phyloP scores from a whole-genome alignment of 139 green algal species.

The Coelastrella sp. region DNA sequence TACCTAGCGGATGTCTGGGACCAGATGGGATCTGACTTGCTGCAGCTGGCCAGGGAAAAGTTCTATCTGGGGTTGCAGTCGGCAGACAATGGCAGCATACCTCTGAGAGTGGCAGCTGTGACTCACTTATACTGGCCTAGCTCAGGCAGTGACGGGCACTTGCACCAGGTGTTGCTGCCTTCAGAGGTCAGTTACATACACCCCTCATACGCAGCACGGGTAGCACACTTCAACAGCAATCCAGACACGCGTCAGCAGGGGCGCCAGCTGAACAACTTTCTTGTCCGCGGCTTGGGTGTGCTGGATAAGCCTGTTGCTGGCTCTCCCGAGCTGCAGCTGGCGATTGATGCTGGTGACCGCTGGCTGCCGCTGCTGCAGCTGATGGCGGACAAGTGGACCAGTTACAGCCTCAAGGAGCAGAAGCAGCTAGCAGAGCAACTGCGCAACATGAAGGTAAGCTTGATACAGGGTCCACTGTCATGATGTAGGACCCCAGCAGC shows the following conservation, averaged over 20 bases:
- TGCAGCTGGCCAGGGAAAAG: neutral
- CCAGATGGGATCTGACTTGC: neutral
- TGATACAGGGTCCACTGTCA: neutral
- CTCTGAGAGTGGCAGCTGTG: neutral
- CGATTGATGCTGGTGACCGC: conserved; percentile 6
- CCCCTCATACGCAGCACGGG: neutral
- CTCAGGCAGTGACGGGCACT: neutral
- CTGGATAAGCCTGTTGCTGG: neutral
- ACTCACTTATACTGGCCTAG: conserved; percentile 7
- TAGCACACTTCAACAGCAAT: neutral
- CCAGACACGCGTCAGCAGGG: neutral
- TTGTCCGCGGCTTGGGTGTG: neutral
- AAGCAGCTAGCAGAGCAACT: conserved; percentile 2
- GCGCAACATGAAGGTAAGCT: conserved; percentile 6
- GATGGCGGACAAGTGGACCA: neutral
- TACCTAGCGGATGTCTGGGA: neutral
- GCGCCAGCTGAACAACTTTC: neutral
- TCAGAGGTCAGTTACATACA: conserved; percentile 12
- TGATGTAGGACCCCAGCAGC: neutral
- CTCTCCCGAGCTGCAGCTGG: neutral
- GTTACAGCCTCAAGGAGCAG: neutral
- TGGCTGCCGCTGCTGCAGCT: conserved; percentile 31
- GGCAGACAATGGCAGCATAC: neutral
- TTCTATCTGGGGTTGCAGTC: neutral
- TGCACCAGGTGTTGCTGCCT: conserved; percentile 17